Conservation (phyloP, 108 stramenopile genomes). For the Mayamaea pseudoterrestris region DNA sequence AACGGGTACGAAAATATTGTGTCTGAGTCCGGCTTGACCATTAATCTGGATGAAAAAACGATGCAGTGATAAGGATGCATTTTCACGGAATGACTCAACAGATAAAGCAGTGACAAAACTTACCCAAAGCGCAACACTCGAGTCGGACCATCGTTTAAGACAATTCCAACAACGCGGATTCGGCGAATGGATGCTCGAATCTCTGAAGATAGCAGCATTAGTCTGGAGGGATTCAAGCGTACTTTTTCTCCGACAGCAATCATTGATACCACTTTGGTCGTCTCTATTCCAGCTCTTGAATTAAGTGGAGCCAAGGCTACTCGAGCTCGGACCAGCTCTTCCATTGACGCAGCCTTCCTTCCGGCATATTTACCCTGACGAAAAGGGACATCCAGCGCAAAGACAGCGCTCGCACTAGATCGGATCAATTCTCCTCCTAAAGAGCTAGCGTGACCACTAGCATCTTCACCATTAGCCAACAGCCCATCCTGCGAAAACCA, state of each 20-base stretch:
- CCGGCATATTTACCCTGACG: conserved; percentile 55
- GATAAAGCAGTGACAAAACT: no score
- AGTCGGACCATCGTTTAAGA: conserved; percentile 59
- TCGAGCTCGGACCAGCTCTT: conserved; percentile 40
- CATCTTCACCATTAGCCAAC: conserved; percentile 29
- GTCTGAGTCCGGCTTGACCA: no score
- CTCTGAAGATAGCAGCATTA: conserved; percentile 14
- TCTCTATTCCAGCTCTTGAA: conserved; percentile 42
- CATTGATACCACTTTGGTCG: conserved; percentile 49
- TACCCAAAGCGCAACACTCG: conserved; percentile 29
- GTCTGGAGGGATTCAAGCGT: conserved; percentile 46
- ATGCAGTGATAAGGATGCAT: no score
- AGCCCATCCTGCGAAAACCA: conserved; percentile 60
- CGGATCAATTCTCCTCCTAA: conserved; percentile 30
- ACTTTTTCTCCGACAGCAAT: conserved; percentile 30
- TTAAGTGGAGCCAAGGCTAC: conserved; percentile 50
- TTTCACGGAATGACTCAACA: no score
- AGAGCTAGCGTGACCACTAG: conserved; percentile 1
- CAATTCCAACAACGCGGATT: conserved; percentile 40
- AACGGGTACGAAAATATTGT: no score
- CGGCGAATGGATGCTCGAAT: conserved; percentile 16
- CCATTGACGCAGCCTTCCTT: conserved; percentile 34
- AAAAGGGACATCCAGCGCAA: conserved; percentile 60
- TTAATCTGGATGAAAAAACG: no score
- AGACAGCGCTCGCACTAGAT: conserved; percentile 22